Base-by-base conservation (phyloP, 768 basidiomycete genomes). In the Cystobasidium ongulense region DNA sequence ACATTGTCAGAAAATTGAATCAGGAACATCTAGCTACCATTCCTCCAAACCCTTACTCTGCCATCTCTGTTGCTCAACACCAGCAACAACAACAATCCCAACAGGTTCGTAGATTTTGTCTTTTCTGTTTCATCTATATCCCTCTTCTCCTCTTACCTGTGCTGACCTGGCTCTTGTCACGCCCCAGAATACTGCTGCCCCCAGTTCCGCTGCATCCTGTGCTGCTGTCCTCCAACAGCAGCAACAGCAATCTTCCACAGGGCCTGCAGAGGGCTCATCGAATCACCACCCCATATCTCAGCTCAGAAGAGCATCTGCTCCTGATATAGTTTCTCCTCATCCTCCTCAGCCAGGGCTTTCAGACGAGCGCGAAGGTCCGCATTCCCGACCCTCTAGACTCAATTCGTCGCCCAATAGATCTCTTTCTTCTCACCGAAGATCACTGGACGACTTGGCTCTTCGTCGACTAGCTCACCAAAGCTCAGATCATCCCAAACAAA, bases 21-120 rank as follows among this genome's bases (percentile, higher is more conserved):
- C 35, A 46, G 39, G 63, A 64, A 25, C 63, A 64, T 25, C 13
- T 64, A 17, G 63, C 41, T 41, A 64, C 31, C 13, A 27, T 27
- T 35, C 35, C 63, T 39, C 63, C 38, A 3, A 64, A 64, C 29
- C 57, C 57, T 59, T 59, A 29, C 57, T 59, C 57, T 59, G 57
- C 57, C 21, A 21, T 59, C 33, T 59, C 57, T 29, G 27, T 59
- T 31, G 57, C 63, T 15, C 25, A 46, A 10, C 13, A 41, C 27
- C 63, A 41, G 63, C 63, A 64, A 3, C 36, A 36, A 23, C 36
- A 64, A 38, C 57, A 46, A 46, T n/a, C 29, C 25, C 29, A 59
- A 27, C 57, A 59, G 33, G 25, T 35, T 2, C 57, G 57, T 50
- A n/a, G n/a, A n/a, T n/a, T n/a, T n/a, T n/a, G 8, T 39, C 39